Base-by-base conservation (phyloP, 768 basidiomycete genomes). In the Boletus fagicola region DNA sequence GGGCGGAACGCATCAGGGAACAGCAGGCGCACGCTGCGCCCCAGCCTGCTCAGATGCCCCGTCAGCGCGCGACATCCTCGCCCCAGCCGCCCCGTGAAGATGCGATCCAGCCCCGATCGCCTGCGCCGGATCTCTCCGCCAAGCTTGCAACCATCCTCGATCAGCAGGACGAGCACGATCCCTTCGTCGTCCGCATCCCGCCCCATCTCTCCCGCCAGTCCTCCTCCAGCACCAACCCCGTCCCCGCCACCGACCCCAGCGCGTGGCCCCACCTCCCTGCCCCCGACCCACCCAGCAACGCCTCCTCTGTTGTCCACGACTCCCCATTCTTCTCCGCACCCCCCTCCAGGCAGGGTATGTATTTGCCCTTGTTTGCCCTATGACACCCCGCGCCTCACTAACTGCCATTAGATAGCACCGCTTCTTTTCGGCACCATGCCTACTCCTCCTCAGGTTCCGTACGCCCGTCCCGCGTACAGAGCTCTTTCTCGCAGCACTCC, bases 281-380 rank as follows among this genome's bases (percentile, higher is more conserved):
- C 22, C 51, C 67, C 3, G 64, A 58, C 39, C 48, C 53, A 13
- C 62, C 56, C 5, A 50, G 52, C 57, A 75, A 76, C 26, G 71
- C 65, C 56, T 79, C 83, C 78, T 39, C 80, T 76, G n/a, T n/a
- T n/a, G n/a, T n/a, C n/a, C n/a, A n/a, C n/a, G 56, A 56, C 30
- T 59, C 63, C 22, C 54, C 65, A 50, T 52, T 64, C 62, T 56
- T 67, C 55, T 71, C 73, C 57, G 61, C 68, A n/a, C 66, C 63
- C 5, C 62, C 68, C 31, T 68, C 75, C 42, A 67, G 71, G 61
- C 76, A 79, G 62, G 66, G 73, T 76, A 65, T 65, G 76, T 77
- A n/a, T 62, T 65, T 62, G 22, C 31, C 42, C 28, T 50, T 65
- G 13, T 68, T 60, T 53, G 39, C 54, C 38, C 18, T 13, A n/a